Evolutionary conservation across 192 early-diverging fungal species (phyloP).

Genomic region (Martensiomyces pterosporus): DNA sequence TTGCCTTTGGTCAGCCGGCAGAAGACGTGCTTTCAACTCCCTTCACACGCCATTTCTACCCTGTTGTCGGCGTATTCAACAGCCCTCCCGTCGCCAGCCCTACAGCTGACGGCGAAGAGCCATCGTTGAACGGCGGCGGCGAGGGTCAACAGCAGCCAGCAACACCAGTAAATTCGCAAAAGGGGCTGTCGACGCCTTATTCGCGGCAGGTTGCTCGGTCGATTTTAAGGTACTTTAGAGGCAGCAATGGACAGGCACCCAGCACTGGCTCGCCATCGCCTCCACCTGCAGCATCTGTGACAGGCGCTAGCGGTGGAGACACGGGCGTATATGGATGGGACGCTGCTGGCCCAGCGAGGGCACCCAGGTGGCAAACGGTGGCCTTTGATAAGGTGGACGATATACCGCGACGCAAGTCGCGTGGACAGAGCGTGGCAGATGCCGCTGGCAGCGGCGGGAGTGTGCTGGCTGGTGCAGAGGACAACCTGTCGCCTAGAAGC

Average conservation of each 20-base stretch:
- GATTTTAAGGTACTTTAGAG: conserved; percentile 29
- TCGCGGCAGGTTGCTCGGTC: conserved; percentile 36
- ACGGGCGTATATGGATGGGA: conserved; percentile 12
- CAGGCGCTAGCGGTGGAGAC: neutral
- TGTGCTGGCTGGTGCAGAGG: too few species aligned
- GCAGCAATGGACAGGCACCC: too few species aligned
- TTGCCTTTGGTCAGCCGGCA: conserved; percentile 14
- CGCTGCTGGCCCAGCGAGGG: conserved; percentile 7
- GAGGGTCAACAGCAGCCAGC: too few species aligned
- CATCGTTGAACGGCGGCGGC: too few species aligned
- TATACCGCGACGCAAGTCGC: conserved; percentile 26
- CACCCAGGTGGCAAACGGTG: conserved; percentile 30
- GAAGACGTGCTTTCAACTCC: conserved; percentile 8
- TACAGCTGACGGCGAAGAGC: neutral
- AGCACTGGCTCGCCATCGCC: too few species aligned
- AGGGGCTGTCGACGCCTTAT: conserved; percentile 12
- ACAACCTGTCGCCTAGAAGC: conserved; percentile 3
- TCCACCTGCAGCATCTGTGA: too few species aligned
- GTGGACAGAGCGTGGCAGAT: neutral
- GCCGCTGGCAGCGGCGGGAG: too few species aligned
- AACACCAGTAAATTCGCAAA: too few species aligned
- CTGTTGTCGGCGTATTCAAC: conserved; percentile 38
- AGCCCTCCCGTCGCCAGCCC: conserved; percentile 2
- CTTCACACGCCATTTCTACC: conserved; percentile 36
- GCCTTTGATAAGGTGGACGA: conserved; percentile 29